A percentile compares a stretch with the other conserved stretches of the same genome.
Conservation (phyloP, 73 alveolate genomes). For the Chromera velia region DNA sequence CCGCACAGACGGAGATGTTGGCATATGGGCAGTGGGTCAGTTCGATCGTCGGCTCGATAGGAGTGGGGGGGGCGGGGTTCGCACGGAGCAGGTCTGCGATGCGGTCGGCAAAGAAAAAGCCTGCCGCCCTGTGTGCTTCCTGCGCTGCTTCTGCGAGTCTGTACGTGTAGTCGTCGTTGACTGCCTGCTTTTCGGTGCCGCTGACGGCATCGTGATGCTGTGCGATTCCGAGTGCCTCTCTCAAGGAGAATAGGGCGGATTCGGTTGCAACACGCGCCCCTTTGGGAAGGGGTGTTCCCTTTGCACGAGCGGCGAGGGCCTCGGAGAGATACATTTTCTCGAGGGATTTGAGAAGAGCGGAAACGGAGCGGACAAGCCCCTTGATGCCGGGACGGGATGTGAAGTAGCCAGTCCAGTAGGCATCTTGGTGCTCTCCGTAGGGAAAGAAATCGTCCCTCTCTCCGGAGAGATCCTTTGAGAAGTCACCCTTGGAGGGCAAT, state of each 20-base stretch:
- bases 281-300: no score
- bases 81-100: no score
- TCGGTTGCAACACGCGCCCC: no score
- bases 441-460: constrained; percentile 86
- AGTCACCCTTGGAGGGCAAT: not conserved
- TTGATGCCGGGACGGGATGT: constrained; percentile 82
- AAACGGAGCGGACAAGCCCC: no score
- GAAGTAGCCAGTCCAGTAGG: constrained; percentile 95
- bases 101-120: no score
- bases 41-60: no score
- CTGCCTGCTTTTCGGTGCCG: constrained; percentile 57
- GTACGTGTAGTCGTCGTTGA: constrained; percentile 57
- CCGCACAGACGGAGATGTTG: not conserved
- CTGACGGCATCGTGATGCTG: constrained; percentile 75
- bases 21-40: not conserved
- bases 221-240: constrained; percentile 45
- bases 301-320: no score
- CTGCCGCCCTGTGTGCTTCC: not conserved
- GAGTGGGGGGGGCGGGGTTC: no score
- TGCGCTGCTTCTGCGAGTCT: constrained; percentile 47
- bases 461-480: not conserved
- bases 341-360: no score
- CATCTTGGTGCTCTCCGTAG: constrained; percentile 71
- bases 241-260: not conserved
- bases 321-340: no score